These are phyloP conservation scores for Amoebophrya sp. DNA, from an alignment of 169 alveolate species.

Conservation along the genomic window DNA sequence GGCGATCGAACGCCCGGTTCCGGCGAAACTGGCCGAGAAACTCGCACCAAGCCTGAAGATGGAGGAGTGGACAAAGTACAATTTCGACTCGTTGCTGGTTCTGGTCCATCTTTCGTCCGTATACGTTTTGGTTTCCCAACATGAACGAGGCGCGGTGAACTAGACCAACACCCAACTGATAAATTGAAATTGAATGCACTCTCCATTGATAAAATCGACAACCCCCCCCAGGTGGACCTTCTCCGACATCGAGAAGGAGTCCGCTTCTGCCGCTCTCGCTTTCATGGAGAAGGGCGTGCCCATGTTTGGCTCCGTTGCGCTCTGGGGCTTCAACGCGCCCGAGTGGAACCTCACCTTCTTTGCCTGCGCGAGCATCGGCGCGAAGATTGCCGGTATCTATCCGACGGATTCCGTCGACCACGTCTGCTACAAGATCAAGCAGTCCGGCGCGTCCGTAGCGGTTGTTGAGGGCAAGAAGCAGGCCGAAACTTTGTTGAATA, in stretches of 20 bases:
- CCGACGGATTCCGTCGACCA: neutral
- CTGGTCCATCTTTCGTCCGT: no score
- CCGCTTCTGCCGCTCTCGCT: neutral
- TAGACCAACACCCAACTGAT: no score
- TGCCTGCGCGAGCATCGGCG: neutral
- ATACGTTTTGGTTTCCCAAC: no score
- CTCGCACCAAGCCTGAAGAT: neutral
- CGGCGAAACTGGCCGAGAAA: neutral
- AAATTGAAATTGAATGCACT: no score
- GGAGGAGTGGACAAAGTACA: neutral
- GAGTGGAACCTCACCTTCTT: neutral
- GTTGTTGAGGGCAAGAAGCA: neutral
- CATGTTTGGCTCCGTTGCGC: neutral
- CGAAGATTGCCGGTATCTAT: neutral
- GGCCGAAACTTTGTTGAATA: neutral
- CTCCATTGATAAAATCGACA: no score
- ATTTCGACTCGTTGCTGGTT: no score
- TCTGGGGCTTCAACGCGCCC: neutral
- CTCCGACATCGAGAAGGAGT: no score
- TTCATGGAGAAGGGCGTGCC: neutral
- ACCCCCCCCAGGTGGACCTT: no score
- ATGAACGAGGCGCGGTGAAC: no score
- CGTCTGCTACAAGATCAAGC: neutral
- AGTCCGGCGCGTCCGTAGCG: neutral
- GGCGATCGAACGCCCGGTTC: neutral